Conservation (phyloP, 2,329 filamentous ascomycete genomes). For the Helotiales sp. region DNA sequence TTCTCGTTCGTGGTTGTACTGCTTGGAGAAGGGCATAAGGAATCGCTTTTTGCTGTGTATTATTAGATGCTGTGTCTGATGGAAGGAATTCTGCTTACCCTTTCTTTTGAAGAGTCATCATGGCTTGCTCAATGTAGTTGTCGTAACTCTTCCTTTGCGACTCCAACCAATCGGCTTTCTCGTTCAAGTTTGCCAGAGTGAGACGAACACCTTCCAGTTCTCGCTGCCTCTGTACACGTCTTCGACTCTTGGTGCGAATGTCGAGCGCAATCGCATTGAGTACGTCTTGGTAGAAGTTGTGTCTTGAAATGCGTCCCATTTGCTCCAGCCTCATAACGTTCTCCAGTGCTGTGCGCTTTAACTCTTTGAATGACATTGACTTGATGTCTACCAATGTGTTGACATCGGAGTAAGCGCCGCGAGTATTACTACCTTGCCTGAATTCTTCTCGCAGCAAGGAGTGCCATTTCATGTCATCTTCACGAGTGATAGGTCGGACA, state of each 20-base stretch:
- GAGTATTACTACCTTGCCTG: constrained; percentile 62
- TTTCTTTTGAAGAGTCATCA: constrained; percentile 96
- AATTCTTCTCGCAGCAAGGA: constrained; percentile 81
- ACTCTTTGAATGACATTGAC: constrained; percentile 82
- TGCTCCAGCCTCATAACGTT: constrained; percentile 90
- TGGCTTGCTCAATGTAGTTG: constrained; percentile 98
- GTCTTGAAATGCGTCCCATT: constrained; percentile 77
- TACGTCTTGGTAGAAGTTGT: constrained; percentile 97
- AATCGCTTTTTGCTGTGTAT: constrained; percentile 77
- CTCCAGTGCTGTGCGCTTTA: constrained; percentile 90
- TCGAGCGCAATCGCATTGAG: constrained; percentile 95
- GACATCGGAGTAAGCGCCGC: constrained; percentile 85
- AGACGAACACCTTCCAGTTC: constrained; percentile 83
- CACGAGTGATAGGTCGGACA: constrained; percentile 80
- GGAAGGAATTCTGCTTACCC: constrained; percentile 53
- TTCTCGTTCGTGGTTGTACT: constrained; percentile 98
- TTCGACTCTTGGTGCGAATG: constrained; percentile 93
- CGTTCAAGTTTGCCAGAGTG: constrained; percentile 73
- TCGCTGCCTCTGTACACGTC: constrained; percentile 85
- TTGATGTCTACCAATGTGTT: constrained; percentile 86
- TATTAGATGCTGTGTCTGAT: constrained; percentile 15
- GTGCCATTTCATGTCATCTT: constrained; percentile 90
- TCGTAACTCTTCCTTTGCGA: constrained; percentile 97
- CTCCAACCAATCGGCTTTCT: constrained; percentile 90
- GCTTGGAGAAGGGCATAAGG: constrained; percentile 93